Evolutionary conservation across 768 basidiomycete genomes (phyloP).

Genomic region (Agrocybe chaxingu): DNA sequence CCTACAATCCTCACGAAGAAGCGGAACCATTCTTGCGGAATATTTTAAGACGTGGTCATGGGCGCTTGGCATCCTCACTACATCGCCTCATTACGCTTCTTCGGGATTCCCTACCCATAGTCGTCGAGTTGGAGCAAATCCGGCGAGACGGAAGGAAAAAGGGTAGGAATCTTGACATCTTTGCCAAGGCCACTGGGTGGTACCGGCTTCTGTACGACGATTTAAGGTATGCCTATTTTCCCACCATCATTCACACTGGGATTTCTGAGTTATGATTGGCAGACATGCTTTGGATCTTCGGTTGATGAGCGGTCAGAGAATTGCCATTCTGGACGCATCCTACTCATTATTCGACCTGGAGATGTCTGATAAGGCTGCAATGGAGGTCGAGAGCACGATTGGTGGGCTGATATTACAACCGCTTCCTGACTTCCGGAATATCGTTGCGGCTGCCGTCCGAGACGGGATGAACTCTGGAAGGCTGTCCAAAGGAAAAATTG

Average conservation of each 20-base stretch:
- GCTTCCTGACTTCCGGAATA: constrained; percentile 55
- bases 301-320: constrained; percentile 60
- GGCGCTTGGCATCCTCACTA: constrained; percentile 61
- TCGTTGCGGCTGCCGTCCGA: constrained; percentile 49
- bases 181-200: constrained; percentile 81
- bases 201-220: constrained; percentile 73
- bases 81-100: constrained; percentile 67
- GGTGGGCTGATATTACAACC: constrained; percentile 44
- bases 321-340: constrained; percentile 75
- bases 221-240: constrained; percentile 42
- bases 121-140: constrained; percentile 64
- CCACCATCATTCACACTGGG: not conserved
- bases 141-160: constrained; percentile 30
- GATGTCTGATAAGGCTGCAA: constrained; percentile 7
- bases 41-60: constrained; percentile 63
- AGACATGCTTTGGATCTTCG: constrained; percentile 82
- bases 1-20: constrained; percentile 74
- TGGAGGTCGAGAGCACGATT: constrained; percentile 6
- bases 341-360: constrained; percentile 46
- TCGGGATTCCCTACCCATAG: constrained; percentile 75
- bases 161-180: constrained; percentile 50
- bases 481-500: constrained; percentile 38
- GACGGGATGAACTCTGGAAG: constrained; percentile 29
- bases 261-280: constrained; percentile 4
- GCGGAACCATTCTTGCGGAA: constrained; percentile 74